These are phyloP conservation scores for Curvularia hawaiiensis DNA, from an alignment of 2,329 filamentous ascomycete genomes.

Conservation along the genomic window DNA sequence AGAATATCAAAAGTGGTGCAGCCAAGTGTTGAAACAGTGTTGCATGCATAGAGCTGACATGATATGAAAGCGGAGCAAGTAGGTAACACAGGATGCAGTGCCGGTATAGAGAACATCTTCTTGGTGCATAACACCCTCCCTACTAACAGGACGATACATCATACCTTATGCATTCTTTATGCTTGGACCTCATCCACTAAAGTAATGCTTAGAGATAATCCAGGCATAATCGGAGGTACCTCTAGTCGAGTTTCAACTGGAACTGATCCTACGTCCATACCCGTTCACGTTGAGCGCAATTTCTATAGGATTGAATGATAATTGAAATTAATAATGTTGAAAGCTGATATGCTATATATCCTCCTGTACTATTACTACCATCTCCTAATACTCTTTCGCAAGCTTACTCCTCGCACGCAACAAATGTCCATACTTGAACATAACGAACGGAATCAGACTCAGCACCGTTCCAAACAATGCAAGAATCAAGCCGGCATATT, in stretches of 20 bases:
- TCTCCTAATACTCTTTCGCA: slow-evolving; percentile 36
- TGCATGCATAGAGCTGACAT: neutral
- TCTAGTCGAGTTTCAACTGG: neutral
- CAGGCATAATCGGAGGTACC: too few species aligned
- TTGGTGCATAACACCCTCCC: too few species aligned
- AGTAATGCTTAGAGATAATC: too few species aligned
- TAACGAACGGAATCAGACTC: slow-evolving; percentile 52
- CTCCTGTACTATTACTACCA: neutral
- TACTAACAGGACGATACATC: too few species aligned
- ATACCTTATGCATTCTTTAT: too few species aligned
- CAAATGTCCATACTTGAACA: slow-evolving; percentile 51
- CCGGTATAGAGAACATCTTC: neutral
- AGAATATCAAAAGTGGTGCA: neutral
- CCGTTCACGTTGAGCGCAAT: neutral
- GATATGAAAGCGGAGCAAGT: neutral
- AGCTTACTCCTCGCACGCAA: slow-evolving; percentile 50
- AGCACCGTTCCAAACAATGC: slow-evolving; percentile 53
- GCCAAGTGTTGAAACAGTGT: neutral
- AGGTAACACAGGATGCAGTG: neutral
- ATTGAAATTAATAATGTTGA: neutral
- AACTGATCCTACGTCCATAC: neutral
- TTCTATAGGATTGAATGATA: neutral
- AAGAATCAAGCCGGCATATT: slow-evolving; percentile 58
- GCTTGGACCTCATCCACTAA: too few species aligned
- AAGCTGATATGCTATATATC: slow-evolving; percentile 2